phyloP scores from a whole-genome alignment of 352 stramenopile genomes.

The Phytophthora pistaciae region DNA sequence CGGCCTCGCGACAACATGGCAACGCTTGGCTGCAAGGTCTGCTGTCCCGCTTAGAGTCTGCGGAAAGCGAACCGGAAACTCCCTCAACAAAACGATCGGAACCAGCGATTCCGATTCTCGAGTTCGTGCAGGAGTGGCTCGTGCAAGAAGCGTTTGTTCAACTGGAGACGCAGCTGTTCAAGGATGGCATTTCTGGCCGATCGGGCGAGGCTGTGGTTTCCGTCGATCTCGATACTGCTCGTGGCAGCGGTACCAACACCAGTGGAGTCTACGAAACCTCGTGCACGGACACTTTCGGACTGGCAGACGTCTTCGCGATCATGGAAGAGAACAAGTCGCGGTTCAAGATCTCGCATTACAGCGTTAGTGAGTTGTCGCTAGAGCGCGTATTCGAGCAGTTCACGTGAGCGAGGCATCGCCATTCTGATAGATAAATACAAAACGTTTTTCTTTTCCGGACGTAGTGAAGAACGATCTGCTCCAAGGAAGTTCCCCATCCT shows the following conservation, averaged over 20 bases:
- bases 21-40: conserved; percentile 57
- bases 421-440: neutral
- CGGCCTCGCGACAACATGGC: conserved; percentile 28
- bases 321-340: conserved; percentile 81
- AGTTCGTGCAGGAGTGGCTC: conserved; percentile 85
- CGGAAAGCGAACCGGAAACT: conserved; percentile 22
- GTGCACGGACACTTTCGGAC: conserved; percentile 68
- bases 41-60: conserved; percentile 47
- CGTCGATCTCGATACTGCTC: conserved; percentile 56
- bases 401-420: conserved; percentile 42
- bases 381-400: conserved; percentile 96
- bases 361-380: conserved; percentile 91
- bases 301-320: conserved; percentile 80
- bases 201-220: conserved; percentile 57
- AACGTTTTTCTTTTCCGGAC: neutral
- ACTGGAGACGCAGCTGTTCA: conserved; percentile 66
- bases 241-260: conserved; percentile 63
- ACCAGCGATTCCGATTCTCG: conserved; percentile 47
- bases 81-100: neutral
- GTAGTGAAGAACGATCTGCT: too few relatives aligned
- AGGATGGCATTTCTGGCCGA: conserved; percentile 46
- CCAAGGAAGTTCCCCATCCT: too few relatives aligned
- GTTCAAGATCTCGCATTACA: conserved; percentile 91
- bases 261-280: conserved; percentile 75
- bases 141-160: conserved; percentile 70